A percentile compares a stretch with the other conserved stretches of the same genome.
These are phyloP conservation scores for Pleurotus tuber-regium DNA, from an alignment of 768 basidiomycete genomes.

Conservation along the genomic window DNA sequence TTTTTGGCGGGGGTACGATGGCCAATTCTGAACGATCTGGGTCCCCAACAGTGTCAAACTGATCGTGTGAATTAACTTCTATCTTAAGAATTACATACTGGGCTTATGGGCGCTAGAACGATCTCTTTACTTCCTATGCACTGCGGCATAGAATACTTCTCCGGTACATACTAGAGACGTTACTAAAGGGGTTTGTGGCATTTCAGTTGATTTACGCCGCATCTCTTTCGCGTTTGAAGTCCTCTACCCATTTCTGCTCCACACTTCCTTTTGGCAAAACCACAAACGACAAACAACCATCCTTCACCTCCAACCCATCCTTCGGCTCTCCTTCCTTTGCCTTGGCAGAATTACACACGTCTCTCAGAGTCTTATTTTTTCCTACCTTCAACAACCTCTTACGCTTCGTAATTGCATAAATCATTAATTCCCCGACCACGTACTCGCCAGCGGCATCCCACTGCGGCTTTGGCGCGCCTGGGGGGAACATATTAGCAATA, in stretches of 20 bases:
- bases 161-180: no score
- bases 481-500: conserved; percentile 81
- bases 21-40: neutral
- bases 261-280: conserved; percentile 73
- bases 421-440: conserved; percentile 53
- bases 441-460: conserved; percentile 83
- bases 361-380: conserved; percentile 81
- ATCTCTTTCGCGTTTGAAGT: conserved; percentile 66
- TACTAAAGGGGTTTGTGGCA: neutral
- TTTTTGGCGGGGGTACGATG: conserved; percentile 8
- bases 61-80: conserved; percentile 1
- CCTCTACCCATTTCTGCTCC: conserved; percentile 85
- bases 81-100: no score
- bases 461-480: conserved; percentile 54
- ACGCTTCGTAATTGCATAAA: conserved; percentile 80
- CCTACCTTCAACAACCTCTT: conserved; percentile 87
- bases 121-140: no score
- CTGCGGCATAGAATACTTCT: no score
- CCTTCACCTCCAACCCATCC: conserved; percentile 85
- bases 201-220: neutral
- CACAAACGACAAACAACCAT: conserved; percentile 77
- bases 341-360: conserved; percentile 66
- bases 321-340: conserved; percentile 53
- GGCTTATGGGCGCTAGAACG: no score
- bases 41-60: neutral